These are phyloP conservation scores for Camellia oleifera DNA, from an alignment of 179 eudicot genomes.

Conservation along the genomic window DNA sequence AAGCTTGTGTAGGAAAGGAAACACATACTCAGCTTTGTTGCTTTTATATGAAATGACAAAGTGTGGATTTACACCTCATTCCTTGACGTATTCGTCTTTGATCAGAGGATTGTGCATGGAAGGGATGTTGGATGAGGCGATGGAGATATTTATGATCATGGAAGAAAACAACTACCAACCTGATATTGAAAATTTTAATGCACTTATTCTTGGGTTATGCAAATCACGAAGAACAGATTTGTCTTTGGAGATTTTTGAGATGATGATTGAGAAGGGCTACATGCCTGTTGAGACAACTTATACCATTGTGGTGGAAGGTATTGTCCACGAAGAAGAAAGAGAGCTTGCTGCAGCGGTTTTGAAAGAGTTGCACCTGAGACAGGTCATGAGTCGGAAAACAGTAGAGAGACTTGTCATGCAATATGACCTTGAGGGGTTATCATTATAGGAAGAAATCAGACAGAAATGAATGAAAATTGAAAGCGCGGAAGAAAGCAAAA, in stretches of 20 bases:
- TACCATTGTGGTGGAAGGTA: conserved; percentile 72
- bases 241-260: conserved; percentile 52
- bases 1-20: conserved; percentile 73
- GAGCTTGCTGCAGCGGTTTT: conserved; percentile 55
- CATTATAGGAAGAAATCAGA: not conserved
- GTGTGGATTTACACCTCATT: conserved; percentile 61
- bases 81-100: conserved; percentile 60
- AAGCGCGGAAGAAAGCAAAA: no score
- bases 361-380: conserved; percentile 46
- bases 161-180: conserved; percentile 54
- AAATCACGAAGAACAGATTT: conserved; percentile 67
- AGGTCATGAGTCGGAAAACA: conserved; percentile 50
- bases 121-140: conserved; percentile 76
- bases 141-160: conserved; percentile 56
- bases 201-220: conserved; percentile 78
- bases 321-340: conserved; percentile 52
- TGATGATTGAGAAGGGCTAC: conserved; percentile 64
- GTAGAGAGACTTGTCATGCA: conserved; percentile 76
- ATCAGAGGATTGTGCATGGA: conserved; percentile 79
- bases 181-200: conserved; percentile 65
- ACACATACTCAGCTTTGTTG: conserved; percentile 65
- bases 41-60: conserved; percentile 57
- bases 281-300: conserved; percentile 78
- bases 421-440: conserved; percentile 50
- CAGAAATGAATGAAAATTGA: not conserved